Conservation (phyloP, 129 eudicot genomes). For the Escallonia rubra region DNA sequence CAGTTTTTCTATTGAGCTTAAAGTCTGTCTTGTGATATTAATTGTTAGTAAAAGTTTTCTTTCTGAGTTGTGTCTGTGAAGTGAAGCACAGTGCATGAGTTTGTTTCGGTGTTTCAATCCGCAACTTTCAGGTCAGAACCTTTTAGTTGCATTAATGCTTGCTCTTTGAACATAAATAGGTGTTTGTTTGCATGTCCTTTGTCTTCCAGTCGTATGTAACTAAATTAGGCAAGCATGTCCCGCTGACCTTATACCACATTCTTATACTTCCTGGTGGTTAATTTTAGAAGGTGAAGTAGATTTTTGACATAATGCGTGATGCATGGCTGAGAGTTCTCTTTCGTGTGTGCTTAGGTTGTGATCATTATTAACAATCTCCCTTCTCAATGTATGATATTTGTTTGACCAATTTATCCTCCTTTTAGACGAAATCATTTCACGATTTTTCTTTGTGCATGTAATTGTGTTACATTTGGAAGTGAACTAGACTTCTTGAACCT, state of each 20-base stretch:
- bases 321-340: background rate
- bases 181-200: background rate
- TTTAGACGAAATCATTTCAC: background rate
- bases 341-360: background rate
- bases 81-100: background rate
- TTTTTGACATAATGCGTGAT: slow-evolving; percentile 22
- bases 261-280: background rate
- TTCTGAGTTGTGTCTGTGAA: background rate
- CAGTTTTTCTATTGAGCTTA: background rate
- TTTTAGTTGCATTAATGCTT: too few species aligned
- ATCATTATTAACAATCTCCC: background rate
- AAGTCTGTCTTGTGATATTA: background rate
- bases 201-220: background rate
- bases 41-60: background rate
- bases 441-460: background rate
- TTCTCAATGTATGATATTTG: slow-evolving; percentile 9
- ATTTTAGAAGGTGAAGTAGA: background rate
- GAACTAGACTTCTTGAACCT: slow-evolving; percentile 7
- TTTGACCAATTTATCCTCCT: background rate
- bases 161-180: background rate
- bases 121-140: too few species aligned
- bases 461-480: background rate
- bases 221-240: background rate
- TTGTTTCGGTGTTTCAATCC: background rate
- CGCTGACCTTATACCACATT: background rate